Evolutionary conservation across 306 rosid genomes (phyloP), one percentile per base, ranked within the genome.

Genomic region (Pterocarpus santalinus): DNA sequence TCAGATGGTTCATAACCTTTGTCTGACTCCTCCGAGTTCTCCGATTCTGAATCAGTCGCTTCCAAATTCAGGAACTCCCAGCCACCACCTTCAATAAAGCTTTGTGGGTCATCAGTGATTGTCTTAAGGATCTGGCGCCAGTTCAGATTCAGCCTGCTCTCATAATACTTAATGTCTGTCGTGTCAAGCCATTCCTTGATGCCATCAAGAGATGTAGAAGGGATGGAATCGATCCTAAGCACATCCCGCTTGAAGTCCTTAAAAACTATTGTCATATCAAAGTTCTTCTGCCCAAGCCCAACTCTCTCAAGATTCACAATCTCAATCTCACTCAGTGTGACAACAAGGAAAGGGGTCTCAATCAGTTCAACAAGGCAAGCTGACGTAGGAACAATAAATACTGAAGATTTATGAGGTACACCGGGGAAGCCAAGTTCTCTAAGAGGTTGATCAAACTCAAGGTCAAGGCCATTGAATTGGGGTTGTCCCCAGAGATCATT

Each of bases 361-460:
- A 93, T 80, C 81, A 95, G 90, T 77, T 95, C 99, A 73, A 95
- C 98, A 72, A 95, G 88, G 88, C 97, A 93, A 67, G 91, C 88
- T 58, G 99, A 91, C 69, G 94, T 88, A 17, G 99, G 99, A 53
- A 95, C 99, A 39, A 95, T 93, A 73, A 87, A 95, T 36, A 94
- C 97, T 0, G 97, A 93, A 65, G 99, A 90, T 77, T 95, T 95
- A 28, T 89, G 87, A 67, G 99, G 99, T 15, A 95, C 99, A 17
- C 99, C 99, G 44, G 89, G 97, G 84, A 95, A 95, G 79, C 99
- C 99, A 78, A 93, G 97, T 87, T 95, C 99, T 88, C 97, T 90
- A 43, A 93, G 80, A 79, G 99, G 99, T 88, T 93, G 97, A 87
- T 95, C 99, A 88, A 95, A 95, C 88, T 93, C 97, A n/a, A 95